Evolutionary conservation across 2,329 filamentous ascomycete species (phyloP).

Genomic region (Clonostachys rosea): DNA sequence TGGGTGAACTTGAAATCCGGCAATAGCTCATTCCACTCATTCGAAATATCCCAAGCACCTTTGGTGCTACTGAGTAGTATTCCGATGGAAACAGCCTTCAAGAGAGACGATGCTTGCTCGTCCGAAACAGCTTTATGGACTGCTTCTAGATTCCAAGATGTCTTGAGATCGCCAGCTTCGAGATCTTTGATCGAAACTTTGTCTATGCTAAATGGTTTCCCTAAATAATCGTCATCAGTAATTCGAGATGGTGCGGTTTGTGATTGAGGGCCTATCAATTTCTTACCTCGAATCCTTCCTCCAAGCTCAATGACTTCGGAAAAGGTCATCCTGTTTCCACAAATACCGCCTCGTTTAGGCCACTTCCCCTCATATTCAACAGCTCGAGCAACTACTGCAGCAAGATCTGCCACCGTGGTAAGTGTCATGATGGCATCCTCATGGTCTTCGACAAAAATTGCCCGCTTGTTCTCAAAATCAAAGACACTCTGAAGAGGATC

Average conservation of each 20-base stretch:
- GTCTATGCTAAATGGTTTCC: constrained; percentile 10
- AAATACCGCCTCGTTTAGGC: constrained; percentile 34
- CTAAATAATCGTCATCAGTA: constrained; percentile 3
- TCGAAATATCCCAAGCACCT: neutral
- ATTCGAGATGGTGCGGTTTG: neutral
- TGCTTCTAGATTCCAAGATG: constrained; percentile 11
- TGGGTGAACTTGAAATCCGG: neutral
- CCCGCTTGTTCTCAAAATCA: constrained; percentile 32
- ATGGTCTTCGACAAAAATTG: constrained; percentile 32
- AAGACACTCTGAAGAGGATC: constrained; percentile 26
- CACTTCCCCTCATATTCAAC: constrained; percentile 38
- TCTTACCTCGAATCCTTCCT: constrained; percentile 31
- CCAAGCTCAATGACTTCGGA: constrained; percentile 31
- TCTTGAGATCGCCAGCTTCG: constrained; percentile 10
- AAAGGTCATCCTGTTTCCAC: constrained; percentile 25
- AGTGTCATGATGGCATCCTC: constrained; percentile 36
- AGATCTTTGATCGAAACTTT: constrained; percentile 11
- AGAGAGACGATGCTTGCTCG: neutral
- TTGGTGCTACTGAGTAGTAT: neutral
- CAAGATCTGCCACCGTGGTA: constrained; percentile 37
- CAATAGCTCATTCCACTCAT: neutral
- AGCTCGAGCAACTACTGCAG: constrained; percentile 28
- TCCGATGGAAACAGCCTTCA: neutral
- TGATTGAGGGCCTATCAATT: neutral
- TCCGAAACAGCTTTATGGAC: neutral